Conservation (phyloP, 192 early-diverging fungal genomes). For the Backusella circina region DNA sequence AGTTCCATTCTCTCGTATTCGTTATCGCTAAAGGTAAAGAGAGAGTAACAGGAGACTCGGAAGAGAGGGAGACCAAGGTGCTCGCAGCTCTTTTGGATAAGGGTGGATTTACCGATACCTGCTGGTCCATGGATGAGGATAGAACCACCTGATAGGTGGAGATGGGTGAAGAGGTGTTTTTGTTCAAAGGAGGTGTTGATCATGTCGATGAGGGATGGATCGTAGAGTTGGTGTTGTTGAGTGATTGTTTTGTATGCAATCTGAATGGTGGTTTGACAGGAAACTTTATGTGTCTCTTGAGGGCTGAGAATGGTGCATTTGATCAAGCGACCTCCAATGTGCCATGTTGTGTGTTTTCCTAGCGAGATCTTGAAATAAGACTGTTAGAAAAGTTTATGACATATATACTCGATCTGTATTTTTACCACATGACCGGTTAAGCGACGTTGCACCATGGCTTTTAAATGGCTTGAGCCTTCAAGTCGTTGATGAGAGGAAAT, state of each 20-base stretch:
- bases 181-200: conserved; percentile 9
- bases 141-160: conserved; percentile 17
- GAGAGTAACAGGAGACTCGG: background rate
- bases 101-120: conserved; percentile 23
- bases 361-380: background rate
- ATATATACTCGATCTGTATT: background rate
- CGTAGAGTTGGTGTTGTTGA: background rate
- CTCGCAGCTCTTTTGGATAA: conserved; percentile 11
- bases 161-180: background rate
- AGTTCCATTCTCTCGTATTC: conserved; percentile 14
- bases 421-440: background rate
- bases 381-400: background rate
- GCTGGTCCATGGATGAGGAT: conserved; percentile 24
- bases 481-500: background rate
- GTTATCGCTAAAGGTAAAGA: conserved; percentile 14
- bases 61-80: background rate
- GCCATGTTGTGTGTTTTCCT: background rate
- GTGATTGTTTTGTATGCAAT: background rate
- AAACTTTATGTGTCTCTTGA: background rate
- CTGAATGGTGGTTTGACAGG: background rate
- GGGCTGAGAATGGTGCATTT: background rate
- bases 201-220: background rate
- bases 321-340: background rate
- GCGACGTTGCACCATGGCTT: background rate
- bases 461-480: background rate